A percentile compares a stretch with the other conserved stretches of the same genome.
phyloP scores from a whole-genome alignment of 805 yeast genomes.

The Debaryomyces prosopidis region DNA sequence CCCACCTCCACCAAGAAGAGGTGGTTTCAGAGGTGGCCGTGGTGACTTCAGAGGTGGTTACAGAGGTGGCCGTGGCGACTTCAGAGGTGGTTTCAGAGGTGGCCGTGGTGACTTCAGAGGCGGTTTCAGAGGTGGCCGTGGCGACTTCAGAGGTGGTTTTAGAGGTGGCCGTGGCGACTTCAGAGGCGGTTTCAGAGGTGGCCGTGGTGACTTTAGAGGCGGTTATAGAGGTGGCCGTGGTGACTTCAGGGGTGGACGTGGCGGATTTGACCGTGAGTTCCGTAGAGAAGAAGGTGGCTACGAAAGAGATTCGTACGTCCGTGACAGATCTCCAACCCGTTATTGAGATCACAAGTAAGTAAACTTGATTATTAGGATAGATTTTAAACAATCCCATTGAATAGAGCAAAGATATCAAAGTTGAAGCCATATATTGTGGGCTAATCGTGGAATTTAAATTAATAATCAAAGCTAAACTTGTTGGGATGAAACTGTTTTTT shows the following conservation, averaged over 20 bases:
- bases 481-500: background rate
- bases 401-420: background rate
- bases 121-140: conserved; percentile 39
- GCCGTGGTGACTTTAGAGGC: conserved; percentile 29
- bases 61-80: conserved; percentile 38
- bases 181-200: conserved; percentile 32
- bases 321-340: conserved; percentile 74
- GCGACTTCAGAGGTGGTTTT: conserved; percentile 30
- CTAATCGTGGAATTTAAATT: background rate
- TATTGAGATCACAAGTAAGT: conserved; percentile 35
- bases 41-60: conserved; percentile 37
- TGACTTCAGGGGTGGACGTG: conserved; percentile 31
- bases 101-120: conserved; percentile 32
- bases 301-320: conserved; percentile 46
- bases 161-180: conserved; percentile 38
- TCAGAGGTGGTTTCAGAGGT: conserved; percentile 37
- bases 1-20: conserved; percentile 50
- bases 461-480: background rate
- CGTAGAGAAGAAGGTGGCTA: conserved; percentile 51
- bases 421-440: background rate
- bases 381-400: background rate
- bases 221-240: conserved; percentile 33
- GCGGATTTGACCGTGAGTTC: conserved; percentile 33
- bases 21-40: conserved; percentile 33
- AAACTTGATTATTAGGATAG: background rate